These are phyloP conservation scores for Suhomyces taliae DNA, from an alignment of 1,139 yeast genomes.

Conservation along the genomic window DNA sequence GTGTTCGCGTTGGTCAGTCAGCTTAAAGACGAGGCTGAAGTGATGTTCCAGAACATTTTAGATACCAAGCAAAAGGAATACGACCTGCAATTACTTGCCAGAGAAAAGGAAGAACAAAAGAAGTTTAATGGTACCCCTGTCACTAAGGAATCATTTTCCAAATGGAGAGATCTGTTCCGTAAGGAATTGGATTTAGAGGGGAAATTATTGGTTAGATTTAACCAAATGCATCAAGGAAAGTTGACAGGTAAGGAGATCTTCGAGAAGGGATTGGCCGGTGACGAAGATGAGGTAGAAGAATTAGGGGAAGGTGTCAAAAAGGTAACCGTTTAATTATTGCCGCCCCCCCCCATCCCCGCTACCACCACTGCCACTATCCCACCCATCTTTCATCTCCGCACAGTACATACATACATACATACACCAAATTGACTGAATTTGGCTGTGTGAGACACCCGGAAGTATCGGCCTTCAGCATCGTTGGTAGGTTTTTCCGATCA, in stretches of 20 bases:
- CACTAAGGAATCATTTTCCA: conserved; percentile 64
- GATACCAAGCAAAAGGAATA: conserved; percentile 55
- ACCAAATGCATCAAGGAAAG: conserved; percentile 67
- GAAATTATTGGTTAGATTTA: conserved; percentile 51
- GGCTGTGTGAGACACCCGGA: too few relatives aligned
- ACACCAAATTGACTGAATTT: too few relatives aligned
- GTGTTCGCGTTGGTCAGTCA: conserved; percentile 75
- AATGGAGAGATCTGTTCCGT: conserved; percentile 71
- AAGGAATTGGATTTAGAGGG: conserved; percentile 55
- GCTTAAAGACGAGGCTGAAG: conserved; percentile 79
- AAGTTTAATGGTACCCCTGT: conserved; percentile 81
- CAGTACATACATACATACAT: too few relatives aligned
- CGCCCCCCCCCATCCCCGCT: not conserved
- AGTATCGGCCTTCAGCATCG: too few relatives aligned
- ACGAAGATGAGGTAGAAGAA: conserved; percentile 28
- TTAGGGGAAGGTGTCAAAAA: conserved; percentile 23
- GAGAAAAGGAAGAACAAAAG: conserved; percentile 68
- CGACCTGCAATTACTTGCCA: conserved; percentile 56
- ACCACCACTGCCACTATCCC: too few relatives aligned
- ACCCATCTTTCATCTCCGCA: too few relatives aligned
- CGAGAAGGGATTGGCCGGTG: conserved; percentile 75
- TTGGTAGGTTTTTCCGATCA: too few relatives aligned
- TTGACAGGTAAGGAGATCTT: conserved; percentile 87
- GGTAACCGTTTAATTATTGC: conserved; percentile 12
- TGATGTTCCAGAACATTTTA: conserved; percentile 56